Evolutionary conservation across 2,329 filamentous ascomycete genomes (phyloP).

Genomic region (Xylariaceae sp.): DNA sequence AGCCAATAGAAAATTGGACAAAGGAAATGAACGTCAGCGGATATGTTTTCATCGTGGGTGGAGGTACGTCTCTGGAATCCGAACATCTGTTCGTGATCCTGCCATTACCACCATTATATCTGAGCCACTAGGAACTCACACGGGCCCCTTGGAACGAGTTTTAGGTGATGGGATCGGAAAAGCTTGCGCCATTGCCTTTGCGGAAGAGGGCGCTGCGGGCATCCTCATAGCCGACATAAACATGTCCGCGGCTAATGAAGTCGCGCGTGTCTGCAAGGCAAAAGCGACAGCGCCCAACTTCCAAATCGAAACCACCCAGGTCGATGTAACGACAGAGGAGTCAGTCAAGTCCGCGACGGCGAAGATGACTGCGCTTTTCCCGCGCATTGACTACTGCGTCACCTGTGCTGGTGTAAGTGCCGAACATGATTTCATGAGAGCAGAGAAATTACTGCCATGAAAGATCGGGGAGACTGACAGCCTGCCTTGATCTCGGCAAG

Average conservation of each 20-base stretch:
- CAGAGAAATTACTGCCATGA: too few species aligned
- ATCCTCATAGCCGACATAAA: conserved; percentile 21
- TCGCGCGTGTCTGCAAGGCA: conserved; percentile 11
- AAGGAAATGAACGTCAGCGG: too few species aligned
- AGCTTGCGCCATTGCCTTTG: conserved; percentile 19
- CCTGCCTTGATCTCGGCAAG: too few species aligned
- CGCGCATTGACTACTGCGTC: conserved; percentile 21
- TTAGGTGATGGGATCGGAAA: conserved; percentile 14
- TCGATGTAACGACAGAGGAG: conserved; percentile 1
- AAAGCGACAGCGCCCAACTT: conserved; percentile 14
- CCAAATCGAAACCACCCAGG: not conserved
- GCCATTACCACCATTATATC: too few species aligned
- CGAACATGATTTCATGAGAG: too few species aligned
- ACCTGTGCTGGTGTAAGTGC: conserved; percentile 16
- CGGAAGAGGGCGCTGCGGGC: conserved; percentile 21
- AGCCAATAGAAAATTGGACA: too few species aligned
- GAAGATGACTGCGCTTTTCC: conserved; percentile 11
- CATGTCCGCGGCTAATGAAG: conserved; percentile 8
- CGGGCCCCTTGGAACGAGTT: too few species aligned
- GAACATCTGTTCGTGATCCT: too few species aligned
- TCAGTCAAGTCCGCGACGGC: conserved; percentile 15
- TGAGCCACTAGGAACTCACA: too few species aligned
- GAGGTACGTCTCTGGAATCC: too few species aligned
- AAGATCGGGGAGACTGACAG: too few species aligned
- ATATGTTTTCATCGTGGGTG: too few species aligned